A percentile compares a stretch with the other conserved stretches of the same genome.
phyloP scores from a whole-genome alignment of 805 yeast genomes.

The Pichia ethanolica region DNA sequence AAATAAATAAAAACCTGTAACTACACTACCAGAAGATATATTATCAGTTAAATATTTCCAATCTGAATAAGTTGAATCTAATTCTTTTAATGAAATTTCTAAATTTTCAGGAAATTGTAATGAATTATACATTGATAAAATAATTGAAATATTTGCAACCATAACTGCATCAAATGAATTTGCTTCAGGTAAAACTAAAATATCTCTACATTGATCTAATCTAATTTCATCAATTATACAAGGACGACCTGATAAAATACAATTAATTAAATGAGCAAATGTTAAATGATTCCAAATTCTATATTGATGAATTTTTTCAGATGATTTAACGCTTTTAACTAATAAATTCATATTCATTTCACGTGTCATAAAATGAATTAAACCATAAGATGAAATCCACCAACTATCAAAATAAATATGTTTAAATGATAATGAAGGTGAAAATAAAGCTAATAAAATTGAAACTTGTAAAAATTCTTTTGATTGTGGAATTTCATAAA shows the following conservation, averaged over 20 bases:
- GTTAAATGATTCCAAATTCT: slow-evolving; percentile 68
- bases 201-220: slow-evolving; percentile 49
- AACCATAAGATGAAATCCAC: slow-evolving; percentile 57
- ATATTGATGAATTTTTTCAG: slow-evolving; percentile 35
- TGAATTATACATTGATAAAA: slow-evolving; percentile 52
- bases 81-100: slow-evolving; percentile 17
- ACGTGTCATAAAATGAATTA: slow-evolving; percentile 52
- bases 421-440: slow-evolving; percentile 48
- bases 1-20: slow-evolving; percentile 16
- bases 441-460: slow-evolving; percentile 53
- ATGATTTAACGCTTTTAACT: slow-evolving; percentile 18
- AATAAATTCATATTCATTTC: slow-evolving; percentile 30
- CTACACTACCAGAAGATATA: slow-evolving; percentile 9
- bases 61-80: slow-evolving; percentile 17
- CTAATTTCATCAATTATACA: slow-evolving; percentile 57
- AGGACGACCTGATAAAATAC: slow-evolving; percentile 61
- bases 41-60: slow-evolving; percentile 24
- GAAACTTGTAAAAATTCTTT: slow-evolving; percentile 55
- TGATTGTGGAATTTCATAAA: slow-evolving; percentile 35
- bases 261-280: slow-evolving; percentile 52
- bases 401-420: slow-evolving; percentile 58
- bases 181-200: slow-evolving; percentile 50
- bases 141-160: slow-evolving; percentile 61
- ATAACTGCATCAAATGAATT: slow-evolving; percentile 69
- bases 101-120: slow-evolving; percentile 34